phyloP scores from a whole-genome alignment of 2,329 filamentous ascomycete genomes.

The Balansia obtecta region DNA sequence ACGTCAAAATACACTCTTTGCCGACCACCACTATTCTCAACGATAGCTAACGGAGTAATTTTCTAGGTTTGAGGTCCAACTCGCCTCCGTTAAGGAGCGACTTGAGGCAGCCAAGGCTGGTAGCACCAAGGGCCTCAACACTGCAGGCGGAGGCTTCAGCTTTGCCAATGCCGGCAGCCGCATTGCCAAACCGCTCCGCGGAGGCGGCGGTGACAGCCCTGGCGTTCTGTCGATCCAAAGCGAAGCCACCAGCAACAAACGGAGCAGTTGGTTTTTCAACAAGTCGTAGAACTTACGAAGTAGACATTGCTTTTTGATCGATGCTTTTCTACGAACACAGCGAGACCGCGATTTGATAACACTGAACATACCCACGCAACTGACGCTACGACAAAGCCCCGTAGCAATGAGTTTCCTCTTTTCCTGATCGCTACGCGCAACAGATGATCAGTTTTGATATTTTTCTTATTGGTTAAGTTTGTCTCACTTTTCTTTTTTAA shows the following conservation, averaged over 20 bases:
- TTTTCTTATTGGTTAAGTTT: background rate
- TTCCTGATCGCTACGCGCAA: conserved; percentile 3
- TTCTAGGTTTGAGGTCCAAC: conserved; percentile 84
- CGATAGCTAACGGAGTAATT: background rate
- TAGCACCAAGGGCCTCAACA: conserved; percentile 71
- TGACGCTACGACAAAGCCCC: background rate
- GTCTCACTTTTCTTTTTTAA: background rate
- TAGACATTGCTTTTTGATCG: conserved; percentile 2
- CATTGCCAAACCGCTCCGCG: conserved; percentile 57
- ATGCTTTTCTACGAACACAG: conserved; percentile 6
- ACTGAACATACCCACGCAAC: conserved; percentile 6
- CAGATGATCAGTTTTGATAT: background rate
- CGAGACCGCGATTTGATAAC: conserved; percentile 6
- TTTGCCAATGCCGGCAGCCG: conserved; percentile 52
- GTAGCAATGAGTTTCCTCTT: conserved; percentile 3
- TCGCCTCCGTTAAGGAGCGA: conserved; percentile 93
- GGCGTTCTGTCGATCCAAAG: conserved; percentile 46
- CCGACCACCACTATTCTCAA: background rate
- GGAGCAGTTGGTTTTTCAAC: conserved; percentile 65
- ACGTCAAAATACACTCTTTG: conserved; percentile 26
- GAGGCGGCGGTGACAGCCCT: conserved; percentile 37
- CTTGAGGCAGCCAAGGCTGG: conserved; percentile 90
- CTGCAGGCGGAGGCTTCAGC: conserved; percentile 57
- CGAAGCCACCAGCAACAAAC: conserved; percentile 45
- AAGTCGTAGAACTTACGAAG: conserved; percentile 30